phyloP scores from a whole-genome alignment of 495 filamentous ascomycete species.

The Neurospora sp. region DNA sequence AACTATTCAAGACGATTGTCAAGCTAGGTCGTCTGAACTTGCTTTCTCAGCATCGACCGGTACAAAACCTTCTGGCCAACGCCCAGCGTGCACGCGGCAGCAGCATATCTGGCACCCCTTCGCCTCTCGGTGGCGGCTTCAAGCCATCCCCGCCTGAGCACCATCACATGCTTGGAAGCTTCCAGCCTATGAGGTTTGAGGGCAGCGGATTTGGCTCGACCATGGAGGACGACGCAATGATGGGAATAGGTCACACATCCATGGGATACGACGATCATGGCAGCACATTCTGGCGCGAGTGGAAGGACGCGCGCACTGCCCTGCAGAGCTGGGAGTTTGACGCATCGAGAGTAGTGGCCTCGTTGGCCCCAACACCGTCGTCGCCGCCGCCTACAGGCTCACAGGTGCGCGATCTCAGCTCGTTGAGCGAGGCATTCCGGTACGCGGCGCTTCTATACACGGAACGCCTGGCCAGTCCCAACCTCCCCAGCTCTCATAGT shows the following conservation, averaged over 20 bases:
- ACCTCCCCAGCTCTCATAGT: slow-evolving; percentile 60
- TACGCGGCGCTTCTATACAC: slow-evolving; percentile 84
- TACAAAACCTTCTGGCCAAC: slow-evolving; percentile 27
- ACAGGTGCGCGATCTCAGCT: slow-evolving; percentile 45
- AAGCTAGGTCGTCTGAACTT: slow-evolving; percentile 78
- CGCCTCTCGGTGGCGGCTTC: slow-evolving; percentile 39
- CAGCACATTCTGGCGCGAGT: slow-evolving; percentile 72
- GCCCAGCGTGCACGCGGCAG: slow-evolving; percentile 15
- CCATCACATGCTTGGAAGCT: slow-evolving; percentile 14
- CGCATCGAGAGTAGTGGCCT: slow-evolving; percentile 30
- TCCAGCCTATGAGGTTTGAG: slow-evolving; percentile 42
- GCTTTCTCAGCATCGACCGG: slow-evolving; percentile 65
- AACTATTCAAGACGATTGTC: slow-evolving; percentile 67
- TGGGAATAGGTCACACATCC: slow-evolving; percentile 22
- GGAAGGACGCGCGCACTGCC: slow-evolving; percentile 64
- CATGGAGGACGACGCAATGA: slow-evolving; percentile 36
- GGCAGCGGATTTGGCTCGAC: slow-evolving; percentile 50
- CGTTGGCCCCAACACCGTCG: slow-evolving; percentile 8
- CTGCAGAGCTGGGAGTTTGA: slow-evolving; percentile 79
- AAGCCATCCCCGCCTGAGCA: slow-evolving; percentile 28
- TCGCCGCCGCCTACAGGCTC: slow-evolving; percentile 26
- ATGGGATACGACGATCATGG: slow-evolving; percentile 42
- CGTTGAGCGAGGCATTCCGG: slow-evolving; percentile 79
- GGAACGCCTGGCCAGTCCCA: slow-evolving; percentile 75
- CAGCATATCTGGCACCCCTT: slow-evolving; percentile 13